phyloP scores from a whole-genome alignment of 2,329 filamentous ascomycete genomes.

The Pestalotiopsis fici region DNA sequence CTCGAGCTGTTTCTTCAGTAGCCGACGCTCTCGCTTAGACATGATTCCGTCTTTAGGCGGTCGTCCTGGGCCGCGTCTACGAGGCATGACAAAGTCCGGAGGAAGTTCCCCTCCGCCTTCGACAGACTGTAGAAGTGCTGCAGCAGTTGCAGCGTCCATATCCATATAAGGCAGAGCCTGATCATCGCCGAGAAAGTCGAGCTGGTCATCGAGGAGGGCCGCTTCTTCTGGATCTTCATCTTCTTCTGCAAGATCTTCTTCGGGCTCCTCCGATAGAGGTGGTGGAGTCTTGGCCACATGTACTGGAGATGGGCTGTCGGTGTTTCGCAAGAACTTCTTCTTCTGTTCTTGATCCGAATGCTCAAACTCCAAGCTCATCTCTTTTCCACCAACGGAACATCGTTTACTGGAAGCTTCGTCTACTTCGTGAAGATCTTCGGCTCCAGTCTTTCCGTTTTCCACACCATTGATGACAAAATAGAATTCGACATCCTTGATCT shows the following conservation, averaged over 20 bases:
- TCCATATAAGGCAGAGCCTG: background rate
- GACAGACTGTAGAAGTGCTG: slow-evolving; percentile 11
- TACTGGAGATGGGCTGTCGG: slow-evolving; percentile 50
- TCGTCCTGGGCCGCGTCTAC: slow-evolving; percentile 75
- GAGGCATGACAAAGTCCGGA: slow-evolving; percentile 41
- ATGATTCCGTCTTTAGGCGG: slow-evolving; percentile 83
- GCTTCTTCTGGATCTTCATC: slow-evolving; percentile 21
- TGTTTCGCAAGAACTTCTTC: slow-evolving; percentile 57
- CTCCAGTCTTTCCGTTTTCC: slow-evolving; percentile 57
- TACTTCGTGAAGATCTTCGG: slow-evolving; percentile 51
- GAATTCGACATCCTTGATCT: slow-evolving; percentile 72
- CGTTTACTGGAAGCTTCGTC: slow-evolving; percentile 49
- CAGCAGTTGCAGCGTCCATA: background rate
- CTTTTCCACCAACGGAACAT: slow-evolving; percentile 60
- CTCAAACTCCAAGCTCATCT: slow-evolving; percentile 76
- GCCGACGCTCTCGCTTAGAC: slow-evolving; percentile 73
- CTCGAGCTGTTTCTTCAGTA: slow-evolving; percentile 58
- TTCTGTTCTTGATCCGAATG: slow-evolving; percentile 43
- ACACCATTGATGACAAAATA: slow-evolving; percentile 69
- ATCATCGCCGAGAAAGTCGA: slow-evolving; percentile 14
- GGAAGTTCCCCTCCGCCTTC: slow-evolving; percentile 10
- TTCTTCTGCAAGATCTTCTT: slow-evolving; percentile 34
- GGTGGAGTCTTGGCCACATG: slow-evolving; percentile 42
- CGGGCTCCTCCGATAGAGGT: slow-evolving; percentile 30
- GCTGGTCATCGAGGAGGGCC: slow-evolving; percentile 13